Conservation (phyloP, 257 asterid species). For the Craterostigma plantagineum region DNA sequence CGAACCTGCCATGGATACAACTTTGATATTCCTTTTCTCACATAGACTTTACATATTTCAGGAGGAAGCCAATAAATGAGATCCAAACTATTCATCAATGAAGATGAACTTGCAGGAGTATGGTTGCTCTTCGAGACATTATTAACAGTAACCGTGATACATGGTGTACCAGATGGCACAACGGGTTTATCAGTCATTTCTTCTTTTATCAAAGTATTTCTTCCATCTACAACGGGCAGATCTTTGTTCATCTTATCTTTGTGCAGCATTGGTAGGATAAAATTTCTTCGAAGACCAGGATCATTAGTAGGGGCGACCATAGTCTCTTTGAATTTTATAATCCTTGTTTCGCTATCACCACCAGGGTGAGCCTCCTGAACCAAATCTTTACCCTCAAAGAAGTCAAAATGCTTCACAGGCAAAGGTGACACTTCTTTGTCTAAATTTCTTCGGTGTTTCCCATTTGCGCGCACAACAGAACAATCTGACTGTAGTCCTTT, state of each 20-base stretch:
- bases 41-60: conserved; percentile 67
- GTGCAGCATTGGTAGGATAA: conserved; percentile 11
- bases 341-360: conserved; percentile 8
- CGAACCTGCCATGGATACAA: conserved; percentile 90
- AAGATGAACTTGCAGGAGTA: conserved; percentile 52
- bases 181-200: conserved; percentile 5
- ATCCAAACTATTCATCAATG: conserved; percentile 37
- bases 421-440: conserved; percentile 58
- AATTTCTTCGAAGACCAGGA: conserved; percentile 10
- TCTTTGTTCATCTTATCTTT: conserved; percentile 13
- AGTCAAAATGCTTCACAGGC: conserved; percentile 92
- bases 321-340: conserved; percentile 9
- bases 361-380: conserved; percentile 21
- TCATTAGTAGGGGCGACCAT: conserved; percentile 18
- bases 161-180: conserved; percentile 21
- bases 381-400: conserved; percentile 34
- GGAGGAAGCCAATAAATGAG: conserved; percentile 79
- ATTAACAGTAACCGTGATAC: conserved; percentile 12
- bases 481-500: conserved; percentile 13
- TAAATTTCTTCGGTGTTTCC: conserved; percentile 30
- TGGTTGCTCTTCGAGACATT: conserved; percentile 20
- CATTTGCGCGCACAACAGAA: conserved; percentile 23
- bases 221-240: conserved; percentile 16
- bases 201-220: too few species aligned
- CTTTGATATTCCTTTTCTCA: conserved; percentile 68